Evolutionary conservation across 2,329 filamentous ascomycete species (phyloP).

Genomic region (Diaporthe longicolla): DNA sequence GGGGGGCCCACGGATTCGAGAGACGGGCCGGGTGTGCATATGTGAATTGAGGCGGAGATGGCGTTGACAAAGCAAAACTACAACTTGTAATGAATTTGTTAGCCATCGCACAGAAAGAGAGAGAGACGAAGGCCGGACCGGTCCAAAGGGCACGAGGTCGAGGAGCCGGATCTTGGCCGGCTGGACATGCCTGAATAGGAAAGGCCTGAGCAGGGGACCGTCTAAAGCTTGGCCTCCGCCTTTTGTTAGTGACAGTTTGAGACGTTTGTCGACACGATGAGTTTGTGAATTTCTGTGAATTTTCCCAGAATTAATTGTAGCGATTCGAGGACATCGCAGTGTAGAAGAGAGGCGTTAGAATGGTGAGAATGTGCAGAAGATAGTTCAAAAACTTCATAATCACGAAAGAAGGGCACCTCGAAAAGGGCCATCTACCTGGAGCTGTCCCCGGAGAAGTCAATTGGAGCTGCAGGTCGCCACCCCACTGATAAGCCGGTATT

Average conservation of each 20-base stretch:
- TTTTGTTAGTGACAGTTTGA: slow-evolving; percentile 1
- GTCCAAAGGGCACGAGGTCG: slow-evolving; percentile 1
- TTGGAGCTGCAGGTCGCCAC: slow-evolving; percentile 36
- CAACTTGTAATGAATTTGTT: background rate
- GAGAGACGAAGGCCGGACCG: slow-evolving; percentile 30
- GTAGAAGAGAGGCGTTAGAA: background rate
- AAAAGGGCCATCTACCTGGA: background rate
- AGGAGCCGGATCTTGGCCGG: slow-evolving; percentile 32
- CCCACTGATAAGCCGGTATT: slow-evolving; percentile 41
- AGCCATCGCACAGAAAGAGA: background rate
- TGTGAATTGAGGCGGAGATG: slow-evolving; percentile 1
- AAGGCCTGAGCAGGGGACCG: slow-evolving; percentile 23
- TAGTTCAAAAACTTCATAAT: accelerated
- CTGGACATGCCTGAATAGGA: slow-evolving; percentile 41
- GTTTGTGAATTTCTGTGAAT: background rate
- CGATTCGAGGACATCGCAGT: accelerated
- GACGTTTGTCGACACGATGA: background rate
- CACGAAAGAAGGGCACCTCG: background rate
- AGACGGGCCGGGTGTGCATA: slow-evolving; percentile 7
- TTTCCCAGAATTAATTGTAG: background rate
- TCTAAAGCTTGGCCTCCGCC: slow-evolving; percentile 25
- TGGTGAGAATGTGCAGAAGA: accelerated
- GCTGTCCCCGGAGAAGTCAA: slow-evolving; percentile 25
- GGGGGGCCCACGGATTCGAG: background rate
- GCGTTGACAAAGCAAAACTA: slow-evolving; percentile 22